Percentiles rank a stretch among this genome's conserved stretches.
phyloP scores from a whole-genome alignment of 2,329 filamentous ascomycete genomes.

The Clonostachys chloroleuca region DNA sequence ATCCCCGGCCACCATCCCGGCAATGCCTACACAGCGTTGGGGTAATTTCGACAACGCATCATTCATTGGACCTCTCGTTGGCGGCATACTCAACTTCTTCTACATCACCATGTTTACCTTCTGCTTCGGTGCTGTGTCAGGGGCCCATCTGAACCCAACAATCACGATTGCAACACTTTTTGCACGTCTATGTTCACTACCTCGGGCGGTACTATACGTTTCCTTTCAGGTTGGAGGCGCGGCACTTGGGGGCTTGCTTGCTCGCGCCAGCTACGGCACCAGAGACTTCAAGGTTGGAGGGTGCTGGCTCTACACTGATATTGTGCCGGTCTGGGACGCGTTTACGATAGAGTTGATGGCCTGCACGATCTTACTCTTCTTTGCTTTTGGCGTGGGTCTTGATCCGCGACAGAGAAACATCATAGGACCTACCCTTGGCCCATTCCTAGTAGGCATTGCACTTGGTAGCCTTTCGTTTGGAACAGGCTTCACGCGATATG shows the following conservation, averaged over 20 bases:
- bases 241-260: constrained; percentile 17
- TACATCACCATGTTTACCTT: constrained; percentile 43
- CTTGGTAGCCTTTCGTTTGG: constrained; percentile 28
- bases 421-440: constrained; percentile 42
- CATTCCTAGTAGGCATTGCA: constrained; percentile 40
- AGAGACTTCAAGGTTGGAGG: constrained; percentile 19
- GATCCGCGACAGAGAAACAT: constrained; percentile 44
- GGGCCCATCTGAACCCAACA: constrained; percentile 48
- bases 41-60: constrained; percentile 15
- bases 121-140: constrained; percentile 39
- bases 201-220: constrained; percentile 43
- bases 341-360: constrained; percentile 44
- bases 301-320: constrained; percentile 16
- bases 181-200: constrained; percentile 41
- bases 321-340: constrained; percentile 17
- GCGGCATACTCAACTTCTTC: constrained; percentile 19
- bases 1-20: constrained; percentile 7
- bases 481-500: constrained; percentile 16
- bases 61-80: constrained; percentile 20
- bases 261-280: constrained; percentile 18
- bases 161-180: constrained; percentile 51
- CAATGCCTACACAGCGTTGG: constrained; percentile 4
- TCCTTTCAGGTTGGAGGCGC: constrained; percentile 39
- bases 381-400: constrained; percentile 48
- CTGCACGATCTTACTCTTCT: constrained; percentile 38